phyloP scores from a whole-genome alignment of 2,329 filamentous ascomycete species.

The Nothopassalora personata region DNA sequence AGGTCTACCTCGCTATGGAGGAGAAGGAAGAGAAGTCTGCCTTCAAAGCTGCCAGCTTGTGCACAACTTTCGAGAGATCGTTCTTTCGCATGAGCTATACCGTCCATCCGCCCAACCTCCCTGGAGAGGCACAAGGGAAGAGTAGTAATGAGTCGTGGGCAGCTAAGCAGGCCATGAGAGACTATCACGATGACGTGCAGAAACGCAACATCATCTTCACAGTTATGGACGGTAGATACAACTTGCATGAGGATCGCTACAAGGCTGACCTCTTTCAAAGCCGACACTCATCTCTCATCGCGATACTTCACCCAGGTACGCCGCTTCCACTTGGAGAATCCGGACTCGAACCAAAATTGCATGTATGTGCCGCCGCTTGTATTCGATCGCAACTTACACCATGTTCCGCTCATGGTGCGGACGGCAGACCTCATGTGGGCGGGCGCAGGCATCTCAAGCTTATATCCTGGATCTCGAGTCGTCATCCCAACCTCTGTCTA shows the following conservation, averaged over 20 bases:
- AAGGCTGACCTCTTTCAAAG: slow-evolving; percentile 37
- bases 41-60: slow-evolving; percentile 57
- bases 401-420: slow-evolving; percentile 61
- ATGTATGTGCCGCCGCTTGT: slow-evolving; percentile 66
- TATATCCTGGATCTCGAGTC: slow-evolving; percentile 59
- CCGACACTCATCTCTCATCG: slow-evolving; percentile 64
- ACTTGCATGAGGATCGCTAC: not conserved
- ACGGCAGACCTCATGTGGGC: slow-evolving; percentile 69
- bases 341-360: slow-evolving; percentile 57
- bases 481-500: slow-evolving; percentile 70
- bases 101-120: slow-evolving; percentile 60
- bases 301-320: slow-evolving; percentile 63
- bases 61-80: slow-evolving; percentile 58
- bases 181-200: slow-evolving; percentile 47
- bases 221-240: slow-evolving; percentile 62
- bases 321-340: slow-evolving; percentile 56
- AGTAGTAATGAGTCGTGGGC: slow-evolving; percentile 71
- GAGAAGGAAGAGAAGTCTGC: slow-evolving; percentile 58
- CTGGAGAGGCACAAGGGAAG: slow-evolving; percentile 65
- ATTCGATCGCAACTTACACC: slow-evolving; percentile 68
- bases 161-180: slow-evolving; percentile 59
- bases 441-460: slow-evolving; percentile 63
- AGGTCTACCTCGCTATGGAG: slow-evolving; percentile 72
- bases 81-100: slow-evolving; percentile 65
- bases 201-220: slow-evolving; percentile 62